Percentiles rank a stretch among this genome's conserved stretches.
These are phyloP conservation scores for Fraxinus paxiana DNA, from an alignment of 305 asterid genomes.

Conservation along the genomic window DNA sequence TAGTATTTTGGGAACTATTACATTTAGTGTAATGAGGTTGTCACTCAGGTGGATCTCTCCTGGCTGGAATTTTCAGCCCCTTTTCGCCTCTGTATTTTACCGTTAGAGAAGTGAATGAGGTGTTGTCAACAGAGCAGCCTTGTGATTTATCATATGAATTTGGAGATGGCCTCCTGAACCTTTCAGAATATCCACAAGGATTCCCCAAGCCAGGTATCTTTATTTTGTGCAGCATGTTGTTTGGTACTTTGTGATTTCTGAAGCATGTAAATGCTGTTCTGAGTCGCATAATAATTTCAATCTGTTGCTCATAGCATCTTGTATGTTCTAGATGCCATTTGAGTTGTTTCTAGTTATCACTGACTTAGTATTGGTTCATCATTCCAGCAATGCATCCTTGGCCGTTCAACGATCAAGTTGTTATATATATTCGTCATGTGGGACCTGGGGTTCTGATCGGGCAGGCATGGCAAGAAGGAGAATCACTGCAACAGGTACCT, in stretches of 20 bases:
- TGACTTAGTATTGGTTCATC: background rate
- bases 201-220: conserved; percentile 72
- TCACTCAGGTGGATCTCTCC: conserved; percentile 49
- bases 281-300: background rate
- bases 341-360: background rate
- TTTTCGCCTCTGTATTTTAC: conserved; percentile 59
- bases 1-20: background rate
- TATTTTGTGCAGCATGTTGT: background rate
- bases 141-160: conserved; percentile 84
- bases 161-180: conserved; percentile 61
- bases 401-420: conserved; percentile 75
- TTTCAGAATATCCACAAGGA: conserved; percentile 55
- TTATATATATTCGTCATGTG: conserved; percentile 61
- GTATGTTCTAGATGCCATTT: background rate
- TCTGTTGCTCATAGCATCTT: background rate
- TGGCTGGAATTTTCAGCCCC: conserved; percentile 45
- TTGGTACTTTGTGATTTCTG: background rate
- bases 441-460: conserved; percentile 86
- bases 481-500: conserved; percentile 60
- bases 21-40: conserved; percentile 2
- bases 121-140: conserved; percentile 77
- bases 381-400: conserved; percentile 67
- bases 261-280: background rate
- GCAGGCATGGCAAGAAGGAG: conserved; percentile 90
- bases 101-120: conserved; percentile 51